A percentile compares a stretch with the other conserved stretches of the same genome.
Evolutionary conservation across 2,329 filamentous ascomycete genomes (phyloP).

Genomic region (Cyclaneusma minus): DNA sequence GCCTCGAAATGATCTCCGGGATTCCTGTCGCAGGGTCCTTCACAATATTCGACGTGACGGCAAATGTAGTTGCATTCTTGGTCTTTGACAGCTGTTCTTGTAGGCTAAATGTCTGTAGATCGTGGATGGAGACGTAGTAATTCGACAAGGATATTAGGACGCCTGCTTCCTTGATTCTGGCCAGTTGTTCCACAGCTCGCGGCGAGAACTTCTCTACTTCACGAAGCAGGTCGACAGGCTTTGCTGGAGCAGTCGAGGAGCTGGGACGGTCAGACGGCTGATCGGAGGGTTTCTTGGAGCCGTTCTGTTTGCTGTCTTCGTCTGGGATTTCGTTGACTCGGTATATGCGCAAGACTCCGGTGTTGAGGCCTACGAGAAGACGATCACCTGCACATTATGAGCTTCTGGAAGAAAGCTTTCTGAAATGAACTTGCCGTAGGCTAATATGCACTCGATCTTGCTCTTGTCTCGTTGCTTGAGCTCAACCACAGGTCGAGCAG

Average conservation of each 20-base stretch:
- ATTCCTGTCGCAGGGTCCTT: slow-evolving; percentile 78
- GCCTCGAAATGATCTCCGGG: slow-evolving; percentile 77
- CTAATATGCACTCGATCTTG: slow-evolving; percentile 88
- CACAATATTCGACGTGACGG: slow-evolving; percentile 88
- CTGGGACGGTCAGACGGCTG: slow-evolving; percentile 11
- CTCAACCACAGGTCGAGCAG: slow-evolving; percentile 91
- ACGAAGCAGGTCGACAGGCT: slow-evolving; percentile 68
- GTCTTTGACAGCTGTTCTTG: slow-evolving; percentile 69
- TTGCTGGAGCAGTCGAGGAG: slow-evolving; percentile 20
- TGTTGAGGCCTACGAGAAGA: slow-evolving; percentile 82
- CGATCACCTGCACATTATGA: slow-evolving; percentile 50
- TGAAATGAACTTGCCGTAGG: slow-evolving; percentile 60
- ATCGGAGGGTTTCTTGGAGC: slow-evolving; percentile 18
- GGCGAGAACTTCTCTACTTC: slow-evolving; percentile 92
- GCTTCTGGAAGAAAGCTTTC: slow-evolving; percentile 3
- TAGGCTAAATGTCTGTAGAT: slow-evolving; percentile 69
- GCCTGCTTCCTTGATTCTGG: slow-evolving; percentile 88
- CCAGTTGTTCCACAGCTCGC: slow-evolving; percentile 81
- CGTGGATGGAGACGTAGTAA: slow-evolving; percentile 76
- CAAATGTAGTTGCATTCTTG: slow-evolving; percentile 79
- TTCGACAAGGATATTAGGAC: slow-evolving; percentile 84
- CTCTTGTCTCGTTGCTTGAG: slow-evolving; percentile 90
- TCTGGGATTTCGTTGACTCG: slow-evolving; percentile 57
- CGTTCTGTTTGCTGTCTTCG: slow-evolving; percentile 24
- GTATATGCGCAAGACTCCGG: slow-evolving; percentile 78